phyloP scores from a whole-genome alignment of 2,329 filamentous ascomycete genomes.

The Penicillium carneum region DNA sequence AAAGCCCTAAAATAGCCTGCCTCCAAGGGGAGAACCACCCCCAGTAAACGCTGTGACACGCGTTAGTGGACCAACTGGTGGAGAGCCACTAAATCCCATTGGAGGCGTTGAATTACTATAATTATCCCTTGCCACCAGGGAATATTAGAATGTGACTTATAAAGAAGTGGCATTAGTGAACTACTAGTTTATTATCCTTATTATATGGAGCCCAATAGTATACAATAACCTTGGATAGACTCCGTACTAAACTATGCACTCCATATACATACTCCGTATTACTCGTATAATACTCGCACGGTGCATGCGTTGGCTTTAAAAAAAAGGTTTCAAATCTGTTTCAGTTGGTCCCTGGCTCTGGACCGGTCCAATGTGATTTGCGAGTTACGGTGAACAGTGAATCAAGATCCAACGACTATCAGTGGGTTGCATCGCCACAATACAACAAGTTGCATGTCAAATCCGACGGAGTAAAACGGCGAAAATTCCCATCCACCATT shows the following conservation, averaged over 20 bases:
- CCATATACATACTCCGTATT: too few relatives aligned
- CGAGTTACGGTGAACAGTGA: conserved; percentile 2
- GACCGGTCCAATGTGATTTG: neutral
- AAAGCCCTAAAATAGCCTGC: conserved; percentile 7
- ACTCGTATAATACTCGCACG: neutral
- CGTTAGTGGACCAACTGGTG: conserved; percentile 42
- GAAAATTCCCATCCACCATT: neutral
- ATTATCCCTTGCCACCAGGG: conserved; percentile 28
- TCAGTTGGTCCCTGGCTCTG: conserved; percentile 16
- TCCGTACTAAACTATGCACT: too few relatives aligned
- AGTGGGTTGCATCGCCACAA: conserved; percentile 27
- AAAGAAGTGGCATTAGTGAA: neutral
- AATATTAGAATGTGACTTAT: neutral
- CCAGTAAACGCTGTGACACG: conserved; percentile 40
- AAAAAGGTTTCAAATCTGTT: conserved; percentile 28
- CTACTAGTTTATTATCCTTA: too few relatives aligned
- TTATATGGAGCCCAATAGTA: too few relatives aligned
- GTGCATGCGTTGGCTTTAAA: neutral
- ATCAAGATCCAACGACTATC: conserved; percentile 10
- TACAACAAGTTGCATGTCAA: conserved; percentile 1
- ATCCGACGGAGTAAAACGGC: neutral
- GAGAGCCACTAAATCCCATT: conserved; percentile 29
- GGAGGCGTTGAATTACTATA: conserved; percentile 30
- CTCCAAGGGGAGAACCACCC: neutral
- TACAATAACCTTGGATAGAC: too few relatives aligned